Evolutionary conservation across 2,329 filamentous ascomycete species (phyloP).

Genomic region (Elsinoe arachidis): DNA sequence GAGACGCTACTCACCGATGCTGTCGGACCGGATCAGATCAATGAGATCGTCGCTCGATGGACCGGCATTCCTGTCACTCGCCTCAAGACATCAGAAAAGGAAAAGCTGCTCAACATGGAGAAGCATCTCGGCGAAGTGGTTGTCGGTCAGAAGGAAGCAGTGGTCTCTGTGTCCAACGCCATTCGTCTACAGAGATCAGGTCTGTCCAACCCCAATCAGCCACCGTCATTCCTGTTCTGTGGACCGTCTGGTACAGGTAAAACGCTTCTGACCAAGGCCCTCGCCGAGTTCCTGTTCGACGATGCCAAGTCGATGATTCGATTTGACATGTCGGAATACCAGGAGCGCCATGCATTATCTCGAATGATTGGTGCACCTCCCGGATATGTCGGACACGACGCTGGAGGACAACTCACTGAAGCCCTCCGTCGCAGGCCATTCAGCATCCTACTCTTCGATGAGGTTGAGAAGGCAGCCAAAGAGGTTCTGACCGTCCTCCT

Average conservation of each 20-base stretch:
- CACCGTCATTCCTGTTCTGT: slow-evolving; percentile 96
- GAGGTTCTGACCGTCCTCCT: slow-evolving; percentile 92
- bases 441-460: slow-evolving; percentile 95
- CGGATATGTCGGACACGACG: slow-evolving; percentile 93
- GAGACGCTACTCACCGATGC: slow-evolving; percentile 78
- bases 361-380: slow-evolving; percentile 97
- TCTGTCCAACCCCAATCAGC: slow-evolving; percentile 89
- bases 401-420: slow-evolving; percentile 92
- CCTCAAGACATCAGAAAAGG: slow-evolving; percentile 90
- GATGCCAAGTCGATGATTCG: slow-evolving; percentile 96
- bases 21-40: slow-evolving; percentile 95
- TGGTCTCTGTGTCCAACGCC: slow-evolving; percentile 85
- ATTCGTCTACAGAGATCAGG: slow-evolving; percentile 93
- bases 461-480: slow-evolving; percentile 97
- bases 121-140: slow-evolving; percentile 73
- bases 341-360: slow-evolving; percentile 89
- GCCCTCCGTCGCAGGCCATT: slow-evolving; percentile 88
- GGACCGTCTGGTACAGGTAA: slow-evolving; percentile 98
- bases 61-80: slow-evolving; percentile 97
- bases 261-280: slow-evolving; percentile 89
- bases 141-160: slow-evolving; percentile 89
- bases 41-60: slow-evolving; percentile 94
- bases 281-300: slow-evolving; percentile 97
- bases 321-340: slow-evolving; percentile 99
- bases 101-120: slow-evolving; percentile 98